These are phyloP conservation scores for Rhytidiadelphus loreus DNA, from an alignment of 225 moss, liverwort and hornwort species.

Conservation along the genomic window DNA sequence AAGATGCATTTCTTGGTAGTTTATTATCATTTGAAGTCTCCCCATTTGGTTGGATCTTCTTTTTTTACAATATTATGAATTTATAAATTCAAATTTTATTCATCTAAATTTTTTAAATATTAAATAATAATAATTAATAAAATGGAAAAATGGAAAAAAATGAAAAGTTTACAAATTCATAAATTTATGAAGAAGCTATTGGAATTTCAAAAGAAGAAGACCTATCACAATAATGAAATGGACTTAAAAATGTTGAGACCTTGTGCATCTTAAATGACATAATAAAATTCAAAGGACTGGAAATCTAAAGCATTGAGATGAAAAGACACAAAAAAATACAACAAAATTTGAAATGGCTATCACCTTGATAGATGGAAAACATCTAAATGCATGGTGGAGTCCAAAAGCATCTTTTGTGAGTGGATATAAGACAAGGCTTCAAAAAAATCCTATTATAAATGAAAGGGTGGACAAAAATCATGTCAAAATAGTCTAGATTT, in stretches of 20 bases:
- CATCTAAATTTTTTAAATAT: neutral
- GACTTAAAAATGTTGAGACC: neutral
- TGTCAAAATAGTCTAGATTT: neutral
- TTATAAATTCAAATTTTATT: neutral
- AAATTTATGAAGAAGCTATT: neutral
- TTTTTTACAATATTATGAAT: neutral
- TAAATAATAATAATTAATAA: no score
- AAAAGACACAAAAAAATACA: neutral
- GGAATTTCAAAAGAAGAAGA: neutral
- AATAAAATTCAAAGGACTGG: neutral
- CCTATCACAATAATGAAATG: neutral
- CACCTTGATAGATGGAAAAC: neutral
- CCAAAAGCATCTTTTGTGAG: accelerated
- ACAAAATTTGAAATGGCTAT: neutral
- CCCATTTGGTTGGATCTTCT: accelerated
- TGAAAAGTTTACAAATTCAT: no score
- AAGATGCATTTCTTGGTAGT: neutral
- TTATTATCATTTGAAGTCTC: neutral
- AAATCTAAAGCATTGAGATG: neutral
- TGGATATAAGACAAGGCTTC: accelerated
- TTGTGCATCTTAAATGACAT: neutral
- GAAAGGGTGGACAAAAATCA: neutral
- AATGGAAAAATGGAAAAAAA: no score
- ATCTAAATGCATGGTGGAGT: accelerated
- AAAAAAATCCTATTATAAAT: neutral